These are phyloP conservation scores for Talaromyces sp. DNA, from an alignment of 2,329 filamentous ascomycete species.

Conservation along the genomic window DNA sequence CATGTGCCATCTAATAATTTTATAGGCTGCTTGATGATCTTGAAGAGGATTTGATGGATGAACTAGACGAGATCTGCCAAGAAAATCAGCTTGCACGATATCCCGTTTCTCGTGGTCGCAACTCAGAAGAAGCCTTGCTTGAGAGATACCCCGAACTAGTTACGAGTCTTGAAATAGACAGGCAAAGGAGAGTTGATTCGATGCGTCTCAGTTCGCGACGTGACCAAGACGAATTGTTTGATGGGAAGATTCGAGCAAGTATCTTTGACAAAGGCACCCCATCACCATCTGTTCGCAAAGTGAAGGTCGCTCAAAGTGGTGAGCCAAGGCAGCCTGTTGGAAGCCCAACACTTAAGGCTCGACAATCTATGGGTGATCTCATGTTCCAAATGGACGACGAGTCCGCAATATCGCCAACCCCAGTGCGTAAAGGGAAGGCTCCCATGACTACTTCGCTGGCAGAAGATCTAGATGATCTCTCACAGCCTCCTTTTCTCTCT, in stretches of 20 bases:
- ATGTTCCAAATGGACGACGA: constrained; percentile 97
- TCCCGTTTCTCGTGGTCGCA: constrained; percentile 74
- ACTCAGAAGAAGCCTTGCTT: constrained; percentile 57
- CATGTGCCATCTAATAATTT: constrained; percentile 22
- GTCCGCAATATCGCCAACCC: constrained; percentile 27
- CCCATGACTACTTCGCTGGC: constrained; percentile 26
- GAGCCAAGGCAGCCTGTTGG: constrained; percentile 51
- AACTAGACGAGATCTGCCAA: constrained; percentile 77
- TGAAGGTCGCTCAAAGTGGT: constrained; percentile 44
- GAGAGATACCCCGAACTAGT: constrained; percentile 49
- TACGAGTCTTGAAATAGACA: constrained; percentile 41
- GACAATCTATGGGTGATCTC: constrained; percentile 68
- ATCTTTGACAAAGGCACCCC: constrained; percentile 63
- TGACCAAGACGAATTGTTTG: constrained; percentile 65
- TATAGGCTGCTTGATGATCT: constrained; percentile 72
- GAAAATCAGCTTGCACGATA: constrained; percentile 77
- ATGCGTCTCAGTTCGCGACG: constrained; percentile 67
- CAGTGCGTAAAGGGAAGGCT: constrained; percentile 33
- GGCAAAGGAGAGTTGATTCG: constrained; percentile 68
- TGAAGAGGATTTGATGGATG: constrained; percentile 75
- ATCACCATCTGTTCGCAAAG: constrained; percentile 45
- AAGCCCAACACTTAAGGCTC: constrained; percentile 68
- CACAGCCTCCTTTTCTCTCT: constrained; percentile 26
- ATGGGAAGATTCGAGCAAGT: constrained; percentile 60
- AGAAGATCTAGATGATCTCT: constrained; percentile 22